A percentile compares a stretch with the other conserved stretches of the same genome.
These are phyloP conservation scores for Exophiala xenobiotica DNA, from an alignment of 2,329 filamentous ascomycete genomes.

Conservation along the genomic window DNA sequence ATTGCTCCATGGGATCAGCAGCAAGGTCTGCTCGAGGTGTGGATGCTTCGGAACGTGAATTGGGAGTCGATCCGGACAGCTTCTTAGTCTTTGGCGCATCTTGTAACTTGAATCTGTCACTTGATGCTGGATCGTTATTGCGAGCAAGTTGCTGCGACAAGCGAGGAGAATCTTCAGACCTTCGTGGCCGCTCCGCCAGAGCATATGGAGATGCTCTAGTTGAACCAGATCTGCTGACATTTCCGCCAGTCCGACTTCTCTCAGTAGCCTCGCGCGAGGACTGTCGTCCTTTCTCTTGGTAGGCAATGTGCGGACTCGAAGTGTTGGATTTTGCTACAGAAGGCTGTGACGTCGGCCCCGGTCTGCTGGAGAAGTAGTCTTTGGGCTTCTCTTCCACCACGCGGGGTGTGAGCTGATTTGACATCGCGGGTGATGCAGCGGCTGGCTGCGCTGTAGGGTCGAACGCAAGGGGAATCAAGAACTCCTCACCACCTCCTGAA, in stretches of 20 bases:
- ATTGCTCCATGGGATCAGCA: constrained; percentile 18
- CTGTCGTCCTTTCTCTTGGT: constrained; percentile 77
- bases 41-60: constrained; percentile 39
- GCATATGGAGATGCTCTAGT: constrained; percentile 21
- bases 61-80: constrained; percentile 36
- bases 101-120: constrained; percentile 73
- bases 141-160: constrained; percentile 16
- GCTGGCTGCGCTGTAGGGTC: constrained; percentile 64
- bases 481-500: constrained; percentile 64
- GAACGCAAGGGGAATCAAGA: constrained; percentile 73
- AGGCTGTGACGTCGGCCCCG: constrained; percentile 38
- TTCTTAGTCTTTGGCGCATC: constrained; percentile 70
- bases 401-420: constrained; percentile 43
- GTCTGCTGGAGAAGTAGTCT: constrained; percentile 57
- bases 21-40: constrained; percentile 21
- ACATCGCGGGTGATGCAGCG: constrained; percentile 51
- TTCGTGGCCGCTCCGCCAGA: constrained; percentile 12
- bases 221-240: constrained; percentile 27
- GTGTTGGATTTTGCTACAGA: constrained; percentile 31
- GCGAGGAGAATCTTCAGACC: constrained; percentile 18
- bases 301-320: constrained; percentile 80
- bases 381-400: constrained; percentile 49
- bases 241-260: constrained; percentile 43
- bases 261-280: constrained; percentile 21
- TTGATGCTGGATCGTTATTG: constrained; percentile 19